Conservation (phyloP, 176 grass and related monocot genomes). For the Themeda triandra region DNA sequence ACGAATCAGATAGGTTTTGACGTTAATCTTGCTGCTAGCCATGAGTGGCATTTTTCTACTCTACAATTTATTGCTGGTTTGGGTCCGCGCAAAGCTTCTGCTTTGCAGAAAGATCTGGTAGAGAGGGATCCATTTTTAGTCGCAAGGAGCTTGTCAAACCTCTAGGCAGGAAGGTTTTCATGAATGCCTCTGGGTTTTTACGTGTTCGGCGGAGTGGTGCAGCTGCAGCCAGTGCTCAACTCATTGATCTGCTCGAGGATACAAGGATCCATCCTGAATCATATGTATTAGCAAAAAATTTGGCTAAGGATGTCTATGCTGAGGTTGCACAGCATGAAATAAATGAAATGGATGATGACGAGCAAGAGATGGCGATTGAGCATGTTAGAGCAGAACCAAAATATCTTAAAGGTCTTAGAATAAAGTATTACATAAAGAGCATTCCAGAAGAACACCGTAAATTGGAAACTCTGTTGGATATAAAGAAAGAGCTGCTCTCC, state of each 20-base stretch:
- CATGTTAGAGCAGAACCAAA: slow-evolving; percentile 51
- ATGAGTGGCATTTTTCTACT: slow-evolving; percentile 95
- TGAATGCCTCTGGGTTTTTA: slow-evolving; percentile 83
- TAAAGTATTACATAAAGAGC: slow-evolving; percentile 69
- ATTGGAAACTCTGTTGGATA: slow-evolving; percentile 56
- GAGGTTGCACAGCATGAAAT: slow-evolving; percentile 2
- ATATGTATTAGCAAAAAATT: slow-evolving; percentile 73
- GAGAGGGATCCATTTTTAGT: slow-evolving; percentile 79
- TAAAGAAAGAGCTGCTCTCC: slow-evolving; percentile 49
- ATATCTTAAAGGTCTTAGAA: slow-evolving; percentile 33
- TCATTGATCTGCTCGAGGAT: slow-evolving; percentile 93
- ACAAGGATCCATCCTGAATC: slow-evolving; percentile 99
- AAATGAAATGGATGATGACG: slow-evolving; percentile 71
- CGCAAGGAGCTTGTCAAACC: slow-evolving; percentile 80
- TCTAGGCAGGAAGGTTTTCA: slow-evolving; percentile 88
- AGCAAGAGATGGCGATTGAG: slow-evolving; percentile 80
- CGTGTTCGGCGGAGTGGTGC: slow-evolving; percentile 75
- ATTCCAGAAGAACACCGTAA: slow-evolving; percentile 53
- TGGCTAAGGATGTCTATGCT: slow-evolving; percentile 74
- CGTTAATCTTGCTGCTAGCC: slow-evolving; percentile 91
- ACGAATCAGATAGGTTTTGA: slow-evolving; percentile 91
- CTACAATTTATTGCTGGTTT: slow-evolving; percentile 87
- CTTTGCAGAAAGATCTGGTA: slow-evolving; percentile 77
- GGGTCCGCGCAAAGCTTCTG: slow-evolving; percentile 82
- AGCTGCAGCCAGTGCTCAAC: slow-evolving; percentile 66